Evolutionary conservation across 257 asterid genomes (phyloP).

Genomic region (Cynanchum wilfordii): DNA sequence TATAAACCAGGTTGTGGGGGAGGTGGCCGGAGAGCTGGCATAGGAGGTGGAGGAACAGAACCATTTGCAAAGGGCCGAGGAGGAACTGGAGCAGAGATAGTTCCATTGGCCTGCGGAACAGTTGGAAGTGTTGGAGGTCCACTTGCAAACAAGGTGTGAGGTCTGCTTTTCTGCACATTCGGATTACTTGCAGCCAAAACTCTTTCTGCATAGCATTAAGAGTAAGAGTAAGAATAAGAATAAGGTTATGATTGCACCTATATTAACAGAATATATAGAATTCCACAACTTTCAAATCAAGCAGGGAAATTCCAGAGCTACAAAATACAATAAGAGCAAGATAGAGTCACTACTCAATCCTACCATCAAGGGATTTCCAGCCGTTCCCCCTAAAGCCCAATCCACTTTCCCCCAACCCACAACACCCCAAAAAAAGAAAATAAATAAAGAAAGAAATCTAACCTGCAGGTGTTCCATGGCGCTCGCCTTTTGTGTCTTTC

Average conservation of each 20-base stretch:
- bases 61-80: conserved; percentile 80
- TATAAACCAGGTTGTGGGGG: conserved; percentile 50
- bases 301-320: neutral
- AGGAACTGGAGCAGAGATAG: conserved; percentile 30
- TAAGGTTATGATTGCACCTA: neutral
- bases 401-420: neutral
- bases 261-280: neutral
- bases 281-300: neutral
- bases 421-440: neutral
- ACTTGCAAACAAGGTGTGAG: conserved; percentile 93
- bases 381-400: neutral
- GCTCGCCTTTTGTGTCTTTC: conserved; percentile 98
- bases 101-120: conserved; percentile 49
- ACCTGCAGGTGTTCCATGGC: conserved; percentile 99
- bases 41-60: conserved; percentile 54
- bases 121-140: conserved; percentile 72
- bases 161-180: conserved; percentile 62
- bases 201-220: conserved; percentile 54
- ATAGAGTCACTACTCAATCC: neutral
- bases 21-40: conserved; percentile 49
- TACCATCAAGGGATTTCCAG: neutral
- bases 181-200: conserved; percentile 92
- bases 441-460: conserved; percentile 10
- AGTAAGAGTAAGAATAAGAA: neutral
- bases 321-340: neutral